These are phyloP conservation scores for Kondoa malvinella DNA, from an alignment of 768 basidiomycete species.

Conservation along the genomic window DNA sequence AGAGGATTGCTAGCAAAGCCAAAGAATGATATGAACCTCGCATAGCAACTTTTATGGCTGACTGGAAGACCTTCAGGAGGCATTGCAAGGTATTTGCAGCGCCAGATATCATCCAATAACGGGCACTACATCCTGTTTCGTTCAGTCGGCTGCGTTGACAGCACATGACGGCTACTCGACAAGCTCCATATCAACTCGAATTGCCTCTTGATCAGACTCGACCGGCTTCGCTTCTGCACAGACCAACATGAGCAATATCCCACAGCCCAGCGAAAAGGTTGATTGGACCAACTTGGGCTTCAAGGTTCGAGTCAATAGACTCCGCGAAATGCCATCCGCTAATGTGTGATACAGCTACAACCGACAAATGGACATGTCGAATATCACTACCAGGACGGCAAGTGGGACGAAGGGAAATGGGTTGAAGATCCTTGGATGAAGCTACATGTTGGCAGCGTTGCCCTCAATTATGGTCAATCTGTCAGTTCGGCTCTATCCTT, in stretches of 20 bases:
- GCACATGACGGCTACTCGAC: no score
- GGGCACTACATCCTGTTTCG: no score
- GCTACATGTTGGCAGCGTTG: conserved; percentile 20
- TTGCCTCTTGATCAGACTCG: no score
- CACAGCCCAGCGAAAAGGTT: conserved; percentile 14
- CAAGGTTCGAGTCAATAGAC: conserved; percentile 9
- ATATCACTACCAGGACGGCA: conserved; percentile 14
- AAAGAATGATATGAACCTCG: no score
- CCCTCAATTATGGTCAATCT: conserved; percentile 25
- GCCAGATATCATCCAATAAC: no score
- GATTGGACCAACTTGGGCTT: conserved; percentile 20
- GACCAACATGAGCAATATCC: not conserved
- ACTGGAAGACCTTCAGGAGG: no score
- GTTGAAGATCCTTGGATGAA: conserved; percentile 22
- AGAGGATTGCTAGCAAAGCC: no score
- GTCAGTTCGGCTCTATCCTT: conserved; percentile 1
- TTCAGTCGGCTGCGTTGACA: no score
- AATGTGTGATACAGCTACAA: not conserved
- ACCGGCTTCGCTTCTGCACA: no score
- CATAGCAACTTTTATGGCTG: no score
- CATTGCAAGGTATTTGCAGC: no score
- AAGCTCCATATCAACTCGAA: no score
- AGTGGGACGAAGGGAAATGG: conserved; percentile 21
- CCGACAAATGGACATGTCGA: not conserved
- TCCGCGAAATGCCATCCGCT: not conserved